Percentiles rank a stretch among this genome's conserved stretches.
phyloP scores from a whole-genome alignment of 768 basidiomycete genomes.

The Hygrocybe punicea region DNA sequence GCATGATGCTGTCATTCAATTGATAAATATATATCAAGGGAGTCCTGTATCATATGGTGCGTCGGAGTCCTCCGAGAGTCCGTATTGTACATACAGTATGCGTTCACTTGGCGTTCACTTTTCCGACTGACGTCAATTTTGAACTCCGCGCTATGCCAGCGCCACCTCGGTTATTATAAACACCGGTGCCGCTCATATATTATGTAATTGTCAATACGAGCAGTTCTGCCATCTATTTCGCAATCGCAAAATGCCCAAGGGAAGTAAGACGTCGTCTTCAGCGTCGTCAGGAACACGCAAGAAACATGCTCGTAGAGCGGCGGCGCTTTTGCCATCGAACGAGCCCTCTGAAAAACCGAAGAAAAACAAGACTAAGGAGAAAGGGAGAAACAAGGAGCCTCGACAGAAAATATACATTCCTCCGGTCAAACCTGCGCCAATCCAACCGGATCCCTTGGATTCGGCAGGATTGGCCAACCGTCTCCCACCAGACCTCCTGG shows the following conservation, averaged over 20 bases:
- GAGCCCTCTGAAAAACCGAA: constrained; percentile 43
- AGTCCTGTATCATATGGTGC: no score
- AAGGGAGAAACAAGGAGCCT: constrained; percentile 61
- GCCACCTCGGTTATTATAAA: no score
- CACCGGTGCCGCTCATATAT: no score
- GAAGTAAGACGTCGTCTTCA: constrained; percentile 60
- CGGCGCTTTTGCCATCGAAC: constrained; percentile 28
- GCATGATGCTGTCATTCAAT: no score
- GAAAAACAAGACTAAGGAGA: constrained; percentile 46
- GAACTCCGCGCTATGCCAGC: no score
- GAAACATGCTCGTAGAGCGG: constrained; percentile 82
- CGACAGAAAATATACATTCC: constrained; percentile 84
- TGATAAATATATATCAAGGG: no score
- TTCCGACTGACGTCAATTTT: no score
- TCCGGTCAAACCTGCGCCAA: constrained; percentile 73
- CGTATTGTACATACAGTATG: no score
- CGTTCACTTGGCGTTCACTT: no score
- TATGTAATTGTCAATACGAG: no score
- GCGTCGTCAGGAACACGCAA: constrained; percentile 85
- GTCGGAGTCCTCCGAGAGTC: no score
- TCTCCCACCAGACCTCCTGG: constrained; percentile 77
- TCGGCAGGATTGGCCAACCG: constrained; percentile 70
- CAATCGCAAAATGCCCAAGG: constrained; percentile 9
- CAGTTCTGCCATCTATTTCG: no score
- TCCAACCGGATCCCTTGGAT: constrained; percentile 82